These are phyloP conservation scores for Volvox carteri DNA, from an alignment of 163 green algal species.

Conservation along the genomic window DNA sequence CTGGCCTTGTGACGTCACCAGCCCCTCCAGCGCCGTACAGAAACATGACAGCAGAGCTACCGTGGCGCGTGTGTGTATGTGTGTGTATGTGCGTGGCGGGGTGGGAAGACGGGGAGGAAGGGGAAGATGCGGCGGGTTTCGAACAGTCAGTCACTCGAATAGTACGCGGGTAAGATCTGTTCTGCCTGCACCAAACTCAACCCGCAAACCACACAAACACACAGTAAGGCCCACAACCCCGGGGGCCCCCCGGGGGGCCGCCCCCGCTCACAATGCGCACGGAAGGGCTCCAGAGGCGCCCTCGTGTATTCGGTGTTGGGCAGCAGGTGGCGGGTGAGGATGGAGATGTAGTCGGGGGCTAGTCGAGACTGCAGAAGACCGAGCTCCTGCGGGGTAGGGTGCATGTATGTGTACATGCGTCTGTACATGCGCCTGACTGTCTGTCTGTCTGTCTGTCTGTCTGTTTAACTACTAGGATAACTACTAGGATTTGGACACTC, in stretches of 20 bases:
- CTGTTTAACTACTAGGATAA: too few species aligned
- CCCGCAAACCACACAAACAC: neutral
- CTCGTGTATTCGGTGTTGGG: neutral
- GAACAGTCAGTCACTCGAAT: too few species aligned
- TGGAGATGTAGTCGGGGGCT: neutral
- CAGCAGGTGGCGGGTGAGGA: constrained; percentile 44
- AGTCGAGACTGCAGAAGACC: neutral
- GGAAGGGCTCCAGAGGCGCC: neutral
- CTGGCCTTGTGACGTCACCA: neutral
- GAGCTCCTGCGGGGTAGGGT: constrained; percentile 13
- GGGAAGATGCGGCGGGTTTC: neutral
- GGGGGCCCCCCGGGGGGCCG: too few species aligned
- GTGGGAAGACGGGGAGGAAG: neutral
- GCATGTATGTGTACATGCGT: too few species aligned
- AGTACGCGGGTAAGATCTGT: too few species aligned
- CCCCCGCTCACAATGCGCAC: neutral
- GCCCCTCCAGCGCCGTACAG: neutral
- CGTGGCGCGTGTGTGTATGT: neutral
- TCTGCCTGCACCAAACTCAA: too few species aligned
- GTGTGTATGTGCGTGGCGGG: neutral
- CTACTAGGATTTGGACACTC: too few species aligned
- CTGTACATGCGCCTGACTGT: too few species aligned
- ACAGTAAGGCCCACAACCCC: too few species aligned
- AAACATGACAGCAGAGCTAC: neutral
- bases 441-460: too few species aligned